Conservation (phyloP, 176 grass and related monocot genomes). For the Eragrostis nindensis region DNA sequence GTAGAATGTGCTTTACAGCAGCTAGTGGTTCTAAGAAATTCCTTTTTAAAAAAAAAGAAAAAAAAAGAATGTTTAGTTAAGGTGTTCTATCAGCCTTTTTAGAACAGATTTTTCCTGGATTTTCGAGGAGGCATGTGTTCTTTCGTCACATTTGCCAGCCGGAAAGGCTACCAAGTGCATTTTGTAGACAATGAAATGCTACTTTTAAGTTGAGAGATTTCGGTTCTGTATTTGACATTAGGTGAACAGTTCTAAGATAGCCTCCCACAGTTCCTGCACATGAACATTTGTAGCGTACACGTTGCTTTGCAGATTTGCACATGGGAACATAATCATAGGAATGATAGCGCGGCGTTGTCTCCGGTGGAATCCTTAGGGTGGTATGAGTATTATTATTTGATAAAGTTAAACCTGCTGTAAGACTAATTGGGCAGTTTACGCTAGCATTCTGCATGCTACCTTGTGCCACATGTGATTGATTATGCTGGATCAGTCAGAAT, state of each 20-base stretch:
- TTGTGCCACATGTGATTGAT: neutral
- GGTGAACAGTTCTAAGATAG: neutral
- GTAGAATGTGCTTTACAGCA: neutral
- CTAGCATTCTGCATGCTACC: no score
- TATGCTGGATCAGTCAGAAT: slow-evolving; percentile 26
- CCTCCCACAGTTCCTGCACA: neutral
- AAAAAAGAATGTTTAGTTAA: neutral
- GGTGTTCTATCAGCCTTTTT: neutral
- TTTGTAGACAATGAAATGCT: neutral
- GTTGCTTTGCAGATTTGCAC: neutral
- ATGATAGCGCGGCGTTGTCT: neutral
- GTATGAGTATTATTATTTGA: neutral
- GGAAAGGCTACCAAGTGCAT: neutral
- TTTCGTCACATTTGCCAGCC: slow-evolving; percentile 13
- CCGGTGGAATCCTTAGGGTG: neutral
- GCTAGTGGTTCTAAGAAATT: neutral
- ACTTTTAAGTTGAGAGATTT: neutral
- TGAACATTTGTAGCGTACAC: neutral
- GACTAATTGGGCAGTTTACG: neutral
- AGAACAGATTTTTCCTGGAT: neutral
- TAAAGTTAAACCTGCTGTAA: neutral
- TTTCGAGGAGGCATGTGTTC: neutral
- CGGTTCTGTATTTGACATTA: no score
- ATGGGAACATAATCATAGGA: slow-evolving; percentile 16
- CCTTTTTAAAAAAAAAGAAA: neutral